Conservation (phyloP, 179 eudicot species). For the Amaranthus tricolor region DNA sequence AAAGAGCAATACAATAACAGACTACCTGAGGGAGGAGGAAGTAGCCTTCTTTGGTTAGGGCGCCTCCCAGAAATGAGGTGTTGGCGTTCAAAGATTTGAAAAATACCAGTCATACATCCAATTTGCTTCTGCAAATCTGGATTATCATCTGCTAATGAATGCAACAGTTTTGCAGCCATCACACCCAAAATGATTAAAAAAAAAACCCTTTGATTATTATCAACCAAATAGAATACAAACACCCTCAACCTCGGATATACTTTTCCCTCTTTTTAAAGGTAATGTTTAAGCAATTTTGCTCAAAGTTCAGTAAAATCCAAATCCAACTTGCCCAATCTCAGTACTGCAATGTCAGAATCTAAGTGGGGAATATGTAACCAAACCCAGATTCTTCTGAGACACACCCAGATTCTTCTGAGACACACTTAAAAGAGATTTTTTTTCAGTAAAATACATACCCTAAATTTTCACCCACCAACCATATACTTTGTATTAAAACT, state of each 20-base stretch:
- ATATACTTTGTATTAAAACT: slow-evolving; percentile 5
- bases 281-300: slow-evolving; percentile 14
- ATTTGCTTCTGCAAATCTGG: slow-evolving; percentile 91
- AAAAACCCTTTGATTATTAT: slow-evolving; percentile 4
- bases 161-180: slow-evolving; percentile 92
- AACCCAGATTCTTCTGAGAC: not conserved
- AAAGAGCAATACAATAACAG: not conserved
- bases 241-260: slow-evolving; percentile 9
- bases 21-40: slow-evolving; percentile 62
- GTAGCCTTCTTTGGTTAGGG: slow-evolving; percentile 53
- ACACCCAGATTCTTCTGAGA: not conserved
- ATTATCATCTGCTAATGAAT: slow-evolving; percentile 89
- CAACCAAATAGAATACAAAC: slow-evolving; percentile 8
- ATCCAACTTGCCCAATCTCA: slow-evolving; percentile 29
- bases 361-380: slow-evolving; percentile 22
- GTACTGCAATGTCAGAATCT: slow-evolving; percentile 23
- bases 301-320: slow-evolving; percentile 32
- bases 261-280: slow-evolving; percentile 5
- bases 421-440: slow-evolving; percentile 4
- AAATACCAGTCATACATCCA: slow-evolving; percentile 91
- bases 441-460: not conserved
- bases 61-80: slow-evolving; percentile 58
- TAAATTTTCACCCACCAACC: slow-evolving; percentile 23
- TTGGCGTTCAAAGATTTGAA: slow-evolving; percentile 82
- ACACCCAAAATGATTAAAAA: slow-evolving; percentile 3